Conservation (phyloP, 2,329 filamentous ascomycete species). For the Teratosphaeria nubilosa region DNA sequence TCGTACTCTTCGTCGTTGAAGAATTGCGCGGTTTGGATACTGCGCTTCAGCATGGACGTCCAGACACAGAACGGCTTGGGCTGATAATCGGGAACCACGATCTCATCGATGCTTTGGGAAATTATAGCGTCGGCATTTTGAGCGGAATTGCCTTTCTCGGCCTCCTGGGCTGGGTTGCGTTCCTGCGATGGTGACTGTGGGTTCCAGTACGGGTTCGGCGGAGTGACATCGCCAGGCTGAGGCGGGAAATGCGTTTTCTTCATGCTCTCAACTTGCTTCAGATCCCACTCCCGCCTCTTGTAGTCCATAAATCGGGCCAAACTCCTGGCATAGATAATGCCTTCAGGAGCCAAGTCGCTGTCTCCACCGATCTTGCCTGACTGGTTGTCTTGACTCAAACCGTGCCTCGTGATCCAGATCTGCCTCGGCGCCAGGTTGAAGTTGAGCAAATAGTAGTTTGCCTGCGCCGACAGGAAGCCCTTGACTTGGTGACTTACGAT, state of each 20-base stretch:
- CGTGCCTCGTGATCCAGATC: conserved; percentile 96
- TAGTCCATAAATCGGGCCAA: conserved; percentile 75
- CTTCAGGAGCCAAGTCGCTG: conserved; percentile 71
- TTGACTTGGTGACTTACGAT: conserved; percentile 81
- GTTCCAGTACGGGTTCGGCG: conserved; percentile 80
- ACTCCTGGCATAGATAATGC: conserved; percentile 66
- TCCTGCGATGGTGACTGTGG: conserved; percentile 23
- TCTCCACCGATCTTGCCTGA: conserved; percentile 85
- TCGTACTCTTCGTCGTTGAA: conserved; percentile 96
- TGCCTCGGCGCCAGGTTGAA: conserved; percentile 93
- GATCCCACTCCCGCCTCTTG: conserved; percentile 71
- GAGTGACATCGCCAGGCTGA: conserved; percentile 79
- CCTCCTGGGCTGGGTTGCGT: neutral
- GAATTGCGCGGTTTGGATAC: conserved; percentile 75
- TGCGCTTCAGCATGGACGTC: conserved; percentile 93
- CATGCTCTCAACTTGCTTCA: conserved; percentile 69
- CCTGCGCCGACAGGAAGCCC: conserved; percentile 84
- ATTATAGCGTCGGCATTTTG: neutral
- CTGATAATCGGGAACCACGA: conserved; percentile 34
- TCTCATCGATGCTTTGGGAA: conserved; percentile 1
- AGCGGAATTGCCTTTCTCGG: neutral
- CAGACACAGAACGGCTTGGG: conserved; percentile 90
- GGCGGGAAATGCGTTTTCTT: conserved; percentile 78
- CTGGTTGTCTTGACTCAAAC: conserved; percentile 80
- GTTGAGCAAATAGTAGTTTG: conserved; percentile 88